Conservation (phyloP, 495 filamentous ascomycete species). For the Acidiella bohemica region DNA sequence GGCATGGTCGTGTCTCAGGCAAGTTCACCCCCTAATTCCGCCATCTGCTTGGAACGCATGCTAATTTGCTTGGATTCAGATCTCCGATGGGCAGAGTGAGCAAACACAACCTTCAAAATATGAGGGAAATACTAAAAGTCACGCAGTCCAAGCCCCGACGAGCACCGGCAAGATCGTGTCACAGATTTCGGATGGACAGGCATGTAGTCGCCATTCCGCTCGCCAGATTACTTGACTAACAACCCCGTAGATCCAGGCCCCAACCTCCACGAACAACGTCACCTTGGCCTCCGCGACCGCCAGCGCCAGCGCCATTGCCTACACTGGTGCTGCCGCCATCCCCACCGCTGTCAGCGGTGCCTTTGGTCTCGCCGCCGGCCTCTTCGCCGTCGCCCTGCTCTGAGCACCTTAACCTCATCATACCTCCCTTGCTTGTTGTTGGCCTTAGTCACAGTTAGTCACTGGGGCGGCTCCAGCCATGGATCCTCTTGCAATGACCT, state of each 20-base stretch:
- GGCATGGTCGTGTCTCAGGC: too few relatives aligned
- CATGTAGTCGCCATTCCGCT: neutral
- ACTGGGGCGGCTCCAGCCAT: neutral
- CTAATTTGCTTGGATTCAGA: too few relatives aligned
- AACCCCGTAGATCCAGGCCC: neutral
- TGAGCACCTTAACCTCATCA: slow-evolving; percentile 9
- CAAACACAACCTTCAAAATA: slow-evolving; percentile 2
- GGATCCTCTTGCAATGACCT: neutral
- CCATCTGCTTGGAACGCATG: too few relatives aligned
- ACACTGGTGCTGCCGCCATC: slow-evolving; percentile 13
- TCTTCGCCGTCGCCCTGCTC: slow-evolving; percentile 18
- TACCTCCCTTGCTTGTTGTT: too few relatives aligned
- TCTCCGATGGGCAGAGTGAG: slow-evolving; percentile 16
- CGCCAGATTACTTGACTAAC: neutral
- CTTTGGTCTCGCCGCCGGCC: slow-evolving; percentile 19
- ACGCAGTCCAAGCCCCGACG: neutral
- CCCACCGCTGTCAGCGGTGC: slow-evolving; percentile 15
- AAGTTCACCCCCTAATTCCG: too few relatives aligned
- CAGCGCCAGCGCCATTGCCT: neutral
- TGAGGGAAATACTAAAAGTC: too few relatives aligned
- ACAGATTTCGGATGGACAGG: slow-evolving; percentile 20
- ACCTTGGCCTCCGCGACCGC: slow-evolving; percentile 4
- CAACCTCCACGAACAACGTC: slow-evolving; percentile 8
- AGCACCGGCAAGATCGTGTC: slow-evolving; percentile 12
- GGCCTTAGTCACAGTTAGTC: neutral